Conservation (phyloP, 1,139 yeast species). For the Debaryomyces sp. region DNA sequence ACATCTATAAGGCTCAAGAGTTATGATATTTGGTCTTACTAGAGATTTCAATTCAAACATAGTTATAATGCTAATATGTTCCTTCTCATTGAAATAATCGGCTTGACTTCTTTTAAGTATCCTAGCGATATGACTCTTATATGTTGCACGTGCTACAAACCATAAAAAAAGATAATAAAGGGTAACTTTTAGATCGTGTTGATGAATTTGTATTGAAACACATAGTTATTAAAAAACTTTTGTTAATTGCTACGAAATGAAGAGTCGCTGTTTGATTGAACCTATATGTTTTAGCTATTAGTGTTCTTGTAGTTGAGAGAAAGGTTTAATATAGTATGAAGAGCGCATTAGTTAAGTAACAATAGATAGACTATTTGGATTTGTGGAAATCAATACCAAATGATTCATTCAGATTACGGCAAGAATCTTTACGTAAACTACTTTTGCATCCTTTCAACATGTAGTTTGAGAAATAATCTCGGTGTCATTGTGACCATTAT, state of each 20-base stretch:
- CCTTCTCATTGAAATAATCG: not conserved
- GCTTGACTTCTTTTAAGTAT: not conserved
- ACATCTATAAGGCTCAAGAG: constrained; percentile 88
- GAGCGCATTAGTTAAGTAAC: no score
- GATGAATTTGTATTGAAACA: no score
- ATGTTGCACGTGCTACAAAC: not conserved
- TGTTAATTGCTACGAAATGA: no score
- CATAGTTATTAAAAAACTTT: no score
- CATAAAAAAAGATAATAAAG: not conserved
- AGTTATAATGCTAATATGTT: constrained; percentile 11
- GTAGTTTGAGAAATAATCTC: not conserved
- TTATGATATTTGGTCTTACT: constrained; percentile 81
- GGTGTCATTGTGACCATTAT: not conserved
- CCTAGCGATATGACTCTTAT: constrained; percentile 2
- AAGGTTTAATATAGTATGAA: not conserved
- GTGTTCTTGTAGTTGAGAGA: not conserved
- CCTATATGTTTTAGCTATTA: no score
- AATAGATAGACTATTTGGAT: no score
- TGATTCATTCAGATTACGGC: no score
- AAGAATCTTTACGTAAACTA: no score
- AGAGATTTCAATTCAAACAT: constrained; percentile 60
- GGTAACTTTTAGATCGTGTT: not conserved
- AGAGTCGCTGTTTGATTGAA: no score
- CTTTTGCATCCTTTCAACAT: not conserved
- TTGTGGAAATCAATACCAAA: not conserved